Evolutionary conservation across 257 asterid species (phyloP), one percentile per base, ranked within the genome.

Genomic region (Gardenia jasminoides): DNA sequence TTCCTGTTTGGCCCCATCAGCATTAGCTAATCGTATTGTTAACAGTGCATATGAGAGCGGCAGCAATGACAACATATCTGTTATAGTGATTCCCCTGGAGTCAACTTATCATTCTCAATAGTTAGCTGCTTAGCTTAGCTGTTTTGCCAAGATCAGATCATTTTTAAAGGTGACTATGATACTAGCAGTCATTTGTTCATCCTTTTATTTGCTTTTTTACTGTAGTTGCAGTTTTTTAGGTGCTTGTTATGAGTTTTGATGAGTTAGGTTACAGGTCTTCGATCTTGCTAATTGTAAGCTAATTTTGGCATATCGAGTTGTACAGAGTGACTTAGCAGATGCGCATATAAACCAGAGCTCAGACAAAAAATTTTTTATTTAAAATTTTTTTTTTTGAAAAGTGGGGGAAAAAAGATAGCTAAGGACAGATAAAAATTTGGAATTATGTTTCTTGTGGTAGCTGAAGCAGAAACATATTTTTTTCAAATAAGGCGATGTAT

Each of bases 51-150:
- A 84, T 64, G 78, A 80, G 66, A 82, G 76, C 24, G 96, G 96
- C 84, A 92, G 97, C 85, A 83, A 75, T 0, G 97, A 92, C 78
- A 93, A 93, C 78, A 84, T 93, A 76, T 93, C 97, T 24, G 92
- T 88, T 72, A 78, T 93, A 47, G 86, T 90, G 67, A 83, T 87
- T 75, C 86, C 79, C 10, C 6, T 82, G 76, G 58, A 65, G 31
- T 22, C 74, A 46, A 50, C 43, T 70, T 26, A 33, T 36, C 76
- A 70, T 22, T 61, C 74, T 20, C 46, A 52, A 7, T 75, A 74
- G 66, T 2, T 50, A 56, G 78, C 7, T n/a, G 48, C 52, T 2
- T 50, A 56, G 78, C 7, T n/a, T 36, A 66, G 52, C 15, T 10
- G 31, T 50, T 65, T 8, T 39, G 58, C 58, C 50, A 19, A 47